Base-by-base conservation (phyloP, 441 rosid genomes). In the Eutrema salsugineum region DNA sequence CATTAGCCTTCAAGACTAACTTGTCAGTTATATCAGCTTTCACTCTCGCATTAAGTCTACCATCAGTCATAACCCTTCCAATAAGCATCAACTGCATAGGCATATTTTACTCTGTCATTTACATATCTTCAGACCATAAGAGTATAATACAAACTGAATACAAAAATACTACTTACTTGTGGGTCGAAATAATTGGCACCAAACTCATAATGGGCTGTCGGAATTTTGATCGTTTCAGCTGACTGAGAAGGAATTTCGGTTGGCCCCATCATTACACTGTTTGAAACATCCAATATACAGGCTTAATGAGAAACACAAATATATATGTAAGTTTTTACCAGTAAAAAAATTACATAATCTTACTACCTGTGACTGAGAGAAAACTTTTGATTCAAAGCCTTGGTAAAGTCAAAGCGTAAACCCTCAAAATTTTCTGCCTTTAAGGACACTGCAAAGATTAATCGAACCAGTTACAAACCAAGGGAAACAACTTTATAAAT, bases 371-470 rank as follows among this genome's bases (percentile, higher is more conserved):
- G 98, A 71, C 93, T 86, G 55, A 91, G 91, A 40, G 88, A 91
- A 80, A 95, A 95, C 61, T 86, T 90, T 61, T 84, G 97, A 77
- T 89, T 95, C 69, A 95, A 85, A 7, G 91, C 87, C 71, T 92
- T 95, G 79, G 88, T 87, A 80, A 95, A 95, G 79, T 95, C 99
- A 74, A 95, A 95, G 46, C 99, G 94, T 80, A 95, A 80, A 43
- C 98, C 99, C 86, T 95, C 99, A 68, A 92, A 95, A 73, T 78
- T 60, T 47, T 95, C 99, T 4, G 98, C 88, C 86, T 89, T 95
- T 75, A 95, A 82, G 39, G 98, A 95, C 96, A 95, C 99, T 95
- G 90, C 81, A 69, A 82, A 58, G 44, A 5, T 54, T 33, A 57
- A 58, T 42, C 63, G 71, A 71, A 61, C 66, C 22, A 71, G 15